These are phyloP conservation scores for Neurospora sp. DNA, from an alignment of 495 filamentous ascomycete species.

Conservation along the genomic window DNA sequence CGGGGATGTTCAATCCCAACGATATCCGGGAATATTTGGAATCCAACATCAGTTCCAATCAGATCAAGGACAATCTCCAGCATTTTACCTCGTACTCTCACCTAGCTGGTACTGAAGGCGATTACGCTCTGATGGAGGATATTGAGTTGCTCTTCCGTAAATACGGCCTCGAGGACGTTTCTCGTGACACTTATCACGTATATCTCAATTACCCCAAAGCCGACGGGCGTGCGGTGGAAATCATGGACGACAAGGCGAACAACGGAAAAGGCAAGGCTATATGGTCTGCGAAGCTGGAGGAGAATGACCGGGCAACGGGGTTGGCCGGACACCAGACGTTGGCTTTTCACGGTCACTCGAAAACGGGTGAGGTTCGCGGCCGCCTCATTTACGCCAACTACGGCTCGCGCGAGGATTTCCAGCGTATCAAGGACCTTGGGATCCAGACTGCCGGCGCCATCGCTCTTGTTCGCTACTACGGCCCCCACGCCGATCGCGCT, in stretches of 20 bases:
- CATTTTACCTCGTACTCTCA: constrained; percentile 74
- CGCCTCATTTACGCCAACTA: constrained; percentile 93
- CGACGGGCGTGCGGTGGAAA: constrained; percentile 69
- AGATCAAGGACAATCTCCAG: constrained; percentile 60
- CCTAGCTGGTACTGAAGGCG: constrained; percentile 83
- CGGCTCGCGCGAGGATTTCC: constrained; percentile 75
- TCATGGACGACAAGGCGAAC: constrained; percentile 45
- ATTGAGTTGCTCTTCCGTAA: constrained; percentile 62
- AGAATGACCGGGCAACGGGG: constrained; percentile 47
- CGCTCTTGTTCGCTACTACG: constrained; percentile 71
- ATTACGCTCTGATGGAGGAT: constrained; percentile 71
- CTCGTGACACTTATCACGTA: constrained; percentile 67
- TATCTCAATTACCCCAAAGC: constrained; percentile 85
- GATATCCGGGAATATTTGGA: constrained; percentile 41
- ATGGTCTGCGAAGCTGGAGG: constrained; percentile 84
- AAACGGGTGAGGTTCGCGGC: constrained; percentile 78
- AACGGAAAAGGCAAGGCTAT: constrained; percentile 38
- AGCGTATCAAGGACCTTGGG: constrained; percentile 55
- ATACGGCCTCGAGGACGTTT: constrained; percentile 61
- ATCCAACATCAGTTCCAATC: constrained; percentile 49
- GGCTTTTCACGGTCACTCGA: constrained; percentile 83
- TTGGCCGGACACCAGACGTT: constrained; percentile 49
- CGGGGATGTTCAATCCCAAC: constrained; percentile 47
- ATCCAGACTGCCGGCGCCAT: constrained; percentile 71
- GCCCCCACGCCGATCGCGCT: constrained; percentile 58